Evolutionary conservation across 768 basidiomycete species (phyloP).

Genomic region (Russula griseocarnosa): DNA sequence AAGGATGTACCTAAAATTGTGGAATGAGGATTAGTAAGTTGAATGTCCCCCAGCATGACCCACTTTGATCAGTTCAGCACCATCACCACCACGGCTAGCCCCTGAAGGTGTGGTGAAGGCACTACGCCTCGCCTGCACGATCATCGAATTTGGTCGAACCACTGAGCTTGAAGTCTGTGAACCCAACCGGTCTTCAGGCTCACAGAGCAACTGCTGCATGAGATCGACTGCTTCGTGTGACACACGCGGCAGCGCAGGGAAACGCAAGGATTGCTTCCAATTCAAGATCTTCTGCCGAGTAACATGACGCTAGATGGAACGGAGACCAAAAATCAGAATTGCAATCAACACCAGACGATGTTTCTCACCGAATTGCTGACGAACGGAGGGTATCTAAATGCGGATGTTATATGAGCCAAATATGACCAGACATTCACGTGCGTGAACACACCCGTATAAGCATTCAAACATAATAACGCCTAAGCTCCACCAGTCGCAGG

Average conservation of each 20-base stretch:
- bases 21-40: slow-evolving; percentile 14
- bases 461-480: slow-evolving; percentile 97
- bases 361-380: slow-evolving; percentile 78
- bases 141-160: slow-evolving; percentile 71
- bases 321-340: slow-evolving; percentile 26
- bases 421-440: slow-evolving; percentile 12
- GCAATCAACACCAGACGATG: neutral
- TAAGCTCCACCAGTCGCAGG: slow-evolving; percentile 98
- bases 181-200: slow-evolving; percentile 91
- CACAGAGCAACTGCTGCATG: slow-evolving; percentile 87
- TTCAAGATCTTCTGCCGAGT: slow-evolving; percentile 97
- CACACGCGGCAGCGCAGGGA: slow-evolving; percentile 78
- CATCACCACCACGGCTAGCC: slow-evolving; percentile 58
- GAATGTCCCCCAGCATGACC: slow-evolving; percentile 21
- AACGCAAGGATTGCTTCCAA: slow-evolving; percentile 86
- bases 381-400: slow-evolving; percentile 84
- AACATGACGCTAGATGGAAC: slow-evolving; percentile 65
- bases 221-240: slow-evolving; percentile 85
- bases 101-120: slow-evolving; percentile 56
- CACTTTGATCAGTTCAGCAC: slow-evolving; percentile 89
- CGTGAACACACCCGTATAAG: slow-evolving; percentile 69
- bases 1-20: slow-evolving; percentile 64
- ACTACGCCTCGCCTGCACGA: slow-evolving; percentile 69
- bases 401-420: slow-evolving; percentile 16
- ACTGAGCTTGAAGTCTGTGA: slow-evolving; percentile 65